Evolutionary conservation across 2,329 filamentous ascomycete genomes (phyloP), one percentile per base, ranked within the genome.

Genomic region (Calonectria hongkongensis): DNA sequence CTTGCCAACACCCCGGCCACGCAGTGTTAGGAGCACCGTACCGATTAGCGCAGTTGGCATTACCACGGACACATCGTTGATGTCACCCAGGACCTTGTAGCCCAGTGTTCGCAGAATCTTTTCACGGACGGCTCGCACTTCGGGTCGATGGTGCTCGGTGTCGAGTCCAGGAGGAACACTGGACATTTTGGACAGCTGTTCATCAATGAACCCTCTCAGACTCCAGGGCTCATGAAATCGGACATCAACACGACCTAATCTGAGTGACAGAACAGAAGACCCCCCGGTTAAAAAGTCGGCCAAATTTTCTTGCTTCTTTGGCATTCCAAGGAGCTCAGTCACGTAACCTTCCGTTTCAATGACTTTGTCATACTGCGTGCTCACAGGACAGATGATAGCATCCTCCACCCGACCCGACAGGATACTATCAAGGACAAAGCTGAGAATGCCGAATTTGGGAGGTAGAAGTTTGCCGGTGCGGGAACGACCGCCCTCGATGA

Each of bases 301-400:
- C 45, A 99, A 86, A 74, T 98, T 98, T 82, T 99, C 97, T 82
- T 98, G 98, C 80, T 95, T 95, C 84, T 99, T 99, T 0, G 97
- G 97, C 74, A 97, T 93, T 3, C 97, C 97, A 0, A 99, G 89
- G 2, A 99, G 90, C 83, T 99, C 97, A 41, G 93, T 97, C 54
- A 98, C 96, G 81, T 99, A 99, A 6, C 95, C 97, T 84, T 98
- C 95, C 0, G 97, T 98, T 84, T 99, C 97, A 72, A 99, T 97
- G 69, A 99, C 97, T 82, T 98, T 99, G 87, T 99, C 97, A 82
- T 99, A 99, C 82, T 99, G 97, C 0, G 96, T 98, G 83, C 94
- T 97, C 56, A 99, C 97, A 0, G 97, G 97, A 78, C 96, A 98
- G 66, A 99, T 95, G 50, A 98, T 94, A 39, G 95, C 93, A 83